Percentiles rank a stretch among this genome's conserved stretches.
These are phyloP conservation scores for Podaxis sp. DNA, from an alignment of 768 basidiomycete genomes.

Conservation along the genomic window DNA sequence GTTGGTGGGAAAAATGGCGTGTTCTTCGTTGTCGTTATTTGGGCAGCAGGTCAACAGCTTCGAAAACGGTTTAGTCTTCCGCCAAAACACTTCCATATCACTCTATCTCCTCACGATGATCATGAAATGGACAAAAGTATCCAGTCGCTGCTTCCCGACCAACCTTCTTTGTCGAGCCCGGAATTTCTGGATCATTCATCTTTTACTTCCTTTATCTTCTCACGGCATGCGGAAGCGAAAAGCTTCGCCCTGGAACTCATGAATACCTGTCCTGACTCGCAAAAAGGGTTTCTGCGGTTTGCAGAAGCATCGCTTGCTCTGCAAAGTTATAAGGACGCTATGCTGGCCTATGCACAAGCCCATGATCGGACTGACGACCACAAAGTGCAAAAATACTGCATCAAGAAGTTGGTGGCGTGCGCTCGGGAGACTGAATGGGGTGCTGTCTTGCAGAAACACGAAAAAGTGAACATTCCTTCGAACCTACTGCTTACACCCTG, in stretches of 20 bases:
- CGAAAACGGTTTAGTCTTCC: constrained; percentile 45
- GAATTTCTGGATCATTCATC: constrained; percentile 42
- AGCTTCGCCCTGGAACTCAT: constrained; percentile 29
- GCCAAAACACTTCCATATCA: constrained; percentile 54
- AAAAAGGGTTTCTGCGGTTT: constrained; percentile 46
- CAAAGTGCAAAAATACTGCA: constrained; percentile 35
- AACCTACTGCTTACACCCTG: constrained; percentile 38
- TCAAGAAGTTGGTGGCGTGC: constrained; percentile 41
- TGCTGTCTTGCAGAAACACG: constrained; percentile 34
- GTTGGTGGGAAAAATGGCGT: constrained; percentile 30
- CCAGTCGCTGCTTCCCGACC: constrained; percentile 35
- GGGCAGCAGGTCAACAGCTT: constrained; percentile 48
- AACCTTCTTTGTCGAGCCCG: constrained; percentile 19
- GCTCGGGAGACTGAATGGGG: constrained; percentile 52
- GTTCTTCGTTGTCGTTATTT: constrained; percentile 49
- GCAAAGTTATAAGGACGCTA: constrained; percentile 40
- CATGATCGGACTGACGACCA: constrained; percentile 33
- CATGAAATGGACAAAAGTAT: constrained; percentile 45
- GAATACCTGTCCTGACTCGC: constrained; percentile 25
- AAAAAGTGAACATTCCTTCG: constrained; percentile 34
- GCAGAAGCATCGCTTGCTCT: constrained; percentile 37
- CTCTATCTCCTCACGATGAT: constrained; percentile 36
- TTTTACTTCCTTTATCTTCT: constrained; percentile 38
- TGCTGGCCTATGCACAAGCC: constrained; percentile 50
- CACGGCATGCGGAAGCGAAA: constrained; percentile 30